phyloP scores from a whole-genome alignment of 495 filamentous ascomycete species.

The Tuber aestivum region DNA sequence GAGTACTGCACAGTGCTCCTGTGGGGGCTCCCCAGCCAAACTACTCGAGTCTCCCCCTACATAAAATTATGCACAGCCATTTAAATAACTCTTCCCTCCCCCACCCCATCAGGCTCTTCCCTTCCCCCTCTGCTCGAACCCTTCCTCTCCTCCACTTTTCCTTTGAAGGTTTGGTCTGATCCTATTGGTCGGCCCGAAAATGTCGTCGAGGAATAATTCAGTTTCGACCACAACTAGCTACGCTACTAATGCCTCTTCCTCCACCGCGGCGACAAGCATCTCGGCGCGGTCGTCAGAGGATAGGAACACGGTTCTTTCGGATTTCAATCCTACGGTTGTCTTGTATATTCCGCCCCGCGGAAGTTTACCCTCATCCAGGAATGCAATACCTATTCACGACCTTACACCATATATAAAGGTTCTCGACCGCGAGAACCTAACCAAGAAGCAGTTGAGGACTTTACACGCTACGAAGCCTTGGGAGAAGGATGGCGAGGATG shows the following conservation, averaged over 20 bases:
- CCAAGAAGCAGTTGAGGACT: conserved; percentile 13
- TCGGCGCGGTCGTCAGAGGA: conserved; percentile 8
- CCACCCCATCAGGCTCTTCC: background rate
- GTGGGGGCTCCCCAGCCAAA: conserved; percentile 1
- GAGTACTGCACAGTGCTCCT: background rate
- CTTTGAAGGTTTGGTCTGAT: background rate
- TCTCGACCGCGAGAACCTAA: conserved; percentile 23
- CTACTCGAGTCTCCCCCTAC: conserved; percentile 1
- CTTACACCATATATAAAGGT: conserved; percentile 22
- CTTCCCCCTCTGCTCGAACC: background rate
- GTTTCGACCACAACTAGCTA: conserved; percentile 21
- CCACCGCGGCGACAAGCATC: conserved; percentile 19
- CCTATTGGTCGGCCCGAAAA: background rate
- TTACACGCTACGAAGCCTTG: conserved; percentile 6
- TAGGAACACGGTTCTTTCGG: conserved; percentile 26
- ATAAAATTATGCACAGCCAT: background rate
- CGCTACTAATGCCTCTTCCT: conserved; percentile 11
- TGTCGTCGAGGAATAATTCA: conserved; percentile 28
- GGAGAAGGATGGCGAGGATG: background rate
- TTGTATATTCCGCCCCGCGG: conserved; percentile 28
- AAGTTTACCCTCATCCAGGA: conserved; percentile 7
- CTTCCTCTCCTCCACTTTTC: background rate
- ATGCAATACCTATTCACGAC: conserved; percentile 21
- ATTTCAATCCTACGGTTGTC: conserved; percentile 32
- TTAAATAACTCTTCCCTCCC: background rate